Conservation (phyloP, 176 grass and related monocot species). For the Alloteropsis semialata region DNA sequence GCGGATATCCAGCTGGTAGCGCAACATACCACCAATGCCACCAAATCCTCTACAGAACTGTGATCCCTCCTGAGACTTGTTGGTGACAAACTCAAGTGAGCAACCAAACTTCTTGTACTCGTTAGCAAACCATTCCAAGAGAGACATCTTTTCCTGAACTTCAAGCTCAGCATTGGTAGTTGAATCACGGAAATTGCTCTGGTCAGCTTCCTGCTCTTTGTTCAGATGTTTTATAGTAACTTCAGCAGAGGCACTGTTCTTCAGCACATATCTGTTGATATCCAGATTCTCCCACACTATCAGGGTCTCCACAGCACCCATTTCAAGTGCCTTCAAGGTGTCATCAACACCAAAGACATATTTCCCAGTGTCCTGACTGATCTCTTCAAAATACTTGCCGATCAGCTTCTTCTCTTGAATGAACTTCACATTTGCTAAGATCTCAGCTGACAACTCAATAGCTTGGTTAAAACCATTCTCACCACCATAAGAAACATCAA, state of each 20-base stretch:
- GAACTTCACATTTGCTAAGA: constrained; percentile 53
- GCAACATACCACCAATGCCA: constrained; percentile 55
- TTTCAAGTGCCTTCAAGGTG: constrained; percentile 54
- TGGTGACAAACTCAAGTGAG: constrained; percentile 47
- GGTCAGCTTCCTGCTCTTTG: constrained; percentile 47
- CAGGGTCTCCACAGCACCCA: constrained; percentile 55
- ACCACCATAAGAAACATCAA: constrained; percentile 54
- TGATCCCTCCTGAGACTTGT: constrained; percentile 56
- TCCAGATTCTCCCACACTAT: constrained; percentile 62
- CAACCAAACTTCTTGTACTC: constrained; percentile 62
- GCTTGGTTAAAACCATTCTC: constrained; percentile 61
- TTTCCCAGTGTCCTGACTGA: constrained; percentile 59
- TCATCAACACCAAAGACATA: constrained; percentile 55
- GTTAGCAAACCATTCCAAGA: constrained; percentile 57
- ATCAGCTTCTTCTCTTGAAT: constrained; percentile 56
- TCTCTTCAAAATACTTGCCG: constrained; percentile 55
- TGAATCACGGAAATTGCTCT: constrained; percentile 42
- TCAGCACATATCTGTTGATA: constrained; percentile 41
- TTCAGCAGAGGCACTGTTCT: constrained; percentile 39
- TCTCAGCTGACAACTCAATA: constrained; percentile 54
- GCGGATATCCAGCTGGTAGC: constrained; percentile 51
- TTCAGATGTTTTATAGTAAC: constrained; percentile 43
- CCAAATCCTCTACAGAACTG: constrained; percentile 57
- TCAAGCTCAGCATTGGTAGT: constrained; percentile 42
- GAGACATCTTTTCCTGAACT: constrained; percentile 46